phyloP scores from a whole-genome alignment of 2,329 filamentous ascomycete genomes.

The Rhynchosporium agropyri region DNA sequence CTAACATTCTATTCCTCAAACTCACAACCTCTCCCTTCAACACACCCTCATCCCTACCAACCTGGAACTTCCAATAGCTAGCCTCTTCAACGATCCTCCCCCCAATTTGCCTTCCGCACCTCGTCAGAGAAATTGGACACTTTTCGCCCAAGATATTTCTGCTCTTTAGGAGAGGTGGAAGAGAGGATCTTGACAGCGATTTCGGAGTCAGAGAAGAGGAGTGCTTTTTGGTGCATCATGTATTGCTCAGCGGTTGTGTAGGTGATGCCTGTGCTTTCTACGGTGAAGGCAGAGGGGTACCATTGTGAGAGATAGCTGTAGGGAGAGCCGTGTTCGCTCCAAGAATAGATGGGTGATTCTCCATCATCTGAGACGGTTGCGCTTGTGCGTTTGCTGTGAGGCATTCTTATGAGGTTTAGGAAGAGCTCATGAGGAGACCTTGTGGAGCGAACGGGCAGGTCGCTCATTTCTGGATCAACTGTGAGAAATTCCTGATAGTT shows the following conservation, averaged over 20 bases:
- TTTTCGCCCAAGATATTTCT: conserved; percentile 57
- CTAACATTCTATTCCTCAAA: conserved; percentile 54
- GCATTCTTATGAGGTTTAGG: not conserved
- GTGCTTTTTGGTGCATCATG: conserved; percentile 54
- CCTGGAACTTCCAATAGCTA: conserved; percentile 61
- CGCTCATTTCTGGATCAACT: not conserved
- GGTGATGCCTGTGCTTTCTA: conserved; percentile 41
- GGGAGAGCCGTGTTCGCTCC: conserved; percentile 23
- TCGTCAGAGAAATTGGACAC: conserved; percentile 55
- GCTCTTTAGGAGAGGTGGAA: conserved; percentile 49
- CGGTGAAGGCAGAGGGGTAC: conserved; percentile 55
- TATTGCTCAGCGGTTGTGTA: conserved; percentile 59
- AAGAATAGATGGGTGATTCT: conserved; percentile 31
- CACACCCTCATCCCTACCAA: conserved; percentile 42
- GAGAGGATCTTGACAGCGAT: conserved; percentile 53
- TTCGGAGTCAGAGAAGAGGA: conserved; percentile 51
- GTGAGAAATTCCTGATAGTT: not conserved
- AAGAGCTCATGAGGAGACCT: not conserved
- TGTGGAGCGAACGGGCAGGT: not conserved
- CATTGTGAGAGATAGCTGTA: conserved; percentile 65
- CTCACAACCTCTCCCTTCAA: conserved; percentile 24
- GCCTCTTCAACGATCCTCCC: conserved; percentile 58
- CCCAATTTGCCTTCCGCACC: conserved; percentile 55
- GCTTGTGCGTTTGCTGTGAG: conserved; percentile 3
- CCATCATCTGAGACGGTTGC: not conserved